Evolutionary conservation across 2,329 filamentous ascomycete genomes (phyloP), one percentile per base, ranked within the genome.

Genomic region (Fusarium falciforme): DNA sequence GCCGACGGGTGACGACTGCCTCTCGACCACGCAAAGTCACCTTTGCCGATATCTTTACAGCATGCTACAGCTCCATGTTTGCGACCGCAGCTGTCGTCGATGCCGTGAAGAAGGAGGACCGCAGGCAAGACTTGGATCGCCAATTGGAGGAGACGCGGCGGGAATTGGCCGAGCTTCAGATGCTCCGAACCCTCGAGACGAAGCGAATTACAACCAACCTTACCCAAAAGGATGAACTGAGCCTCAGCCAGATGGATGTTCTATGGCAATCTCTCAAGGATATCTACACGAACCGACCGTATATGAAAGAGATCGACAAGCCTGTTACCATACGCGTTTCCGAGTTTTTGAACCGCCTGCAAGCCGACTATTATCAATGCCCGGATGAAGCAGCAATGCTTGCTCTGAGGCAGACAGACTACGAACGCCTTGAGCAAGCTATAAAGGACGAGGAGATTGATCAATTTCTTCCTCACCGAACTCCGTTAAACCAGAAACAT

Each of bases 21-120:
- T 83, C 86, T 35, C 80, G 86, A 61, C 86, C 85, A 76, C 87
- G 87, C 63, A 87, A 87, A 73, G 81, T 87, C 49, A 85, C 85
- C 44, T 81, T 86, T 77, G 83, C 87, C 81, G 84, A 91, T 82
- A 72, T 91, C 68, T 86, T 92, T 78, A 93, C 92, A 27, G 89
- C 92, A 42, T 89, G 88, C 79, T 94, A 93, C 78, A 92, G 92
- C 29, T 89, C 90, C 36, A 88, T 92, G 63, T 89, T 93, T 77
- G 91, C 90, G 6, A 89, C 90, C 3, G 92, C 91, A 2, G 87
- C 91, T 12, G 84, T 92, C 4, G 83, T 89, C 33, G 93, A 94
- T 79, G 88, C 89, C 7, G 84, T 85, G 31, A 80, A 83, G 33
- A 93, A 94, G 79, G 85, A 89, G 63, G 84, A 85, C 44, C 85